phyloP scores from a whole-genome alignment of 2,329 filamentous ascomycete species.

The Coniochaeta pulveracea region DNA sequence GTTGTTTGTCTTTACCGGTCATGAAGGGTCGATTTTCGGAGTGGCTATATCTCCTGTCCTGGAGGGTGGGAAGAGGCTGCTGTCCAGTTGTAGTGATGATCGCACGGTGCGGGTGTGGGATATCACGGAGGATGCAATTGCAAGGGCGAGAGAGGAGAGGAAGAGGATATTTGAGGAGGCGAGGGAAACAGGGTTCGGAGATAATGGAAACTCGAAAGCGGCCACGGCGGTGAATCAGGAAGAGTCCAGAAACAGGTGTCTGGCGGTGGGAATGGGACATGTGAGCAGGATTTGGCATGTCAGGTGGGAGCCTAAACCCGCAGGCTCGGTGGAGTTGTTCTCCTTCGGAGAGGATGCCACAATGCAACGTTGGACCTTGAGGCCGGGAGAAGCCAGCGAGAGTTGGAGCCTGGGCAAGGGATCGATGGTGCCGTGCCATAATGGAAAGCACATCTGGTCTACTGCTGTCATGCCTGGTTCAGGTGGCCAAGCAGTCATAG shows the following conservation, averaged over 20 bases:
- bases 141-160: slow-evolving; percentile 17
- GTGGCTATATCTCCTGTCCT: slow-evolving; percentile 59
- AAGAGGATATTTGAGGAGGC: slow-evolving; percentile 19
- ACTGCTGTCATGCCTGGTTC: slow-evolving; percentile 30
- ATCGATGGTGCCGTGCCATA: slow-evolving; percentile 52
- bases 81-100: slow-evolving; percentile 92
- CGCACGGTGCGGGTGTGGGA: slow-evolving; percentile 84
- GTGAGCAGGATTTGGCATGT: slow-evolving; percentile 83
- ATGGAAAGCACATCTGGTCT: slow-evolving; percentile 88
- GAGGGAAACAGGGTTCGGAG: slow-evolving; percentile 49
- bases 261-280: slow-evolving; percentile 77
- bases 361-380: slow-evolving; percentile 58
- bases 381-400: slow-evolving; percentile 17
- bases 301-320: slow-evolving; percentile 27
- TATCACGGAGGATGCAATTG: slow-evolving; percentile 43
- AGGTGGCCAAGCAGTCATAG: slow-evolving; percentile 29
- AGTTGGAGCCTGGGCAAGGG: slow-evolving; percentile 31
- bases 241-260: slow-evolving; percentile 22
- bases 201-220: slow-evolving; percentile 26
- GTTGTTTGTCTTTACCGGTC: slow-evolving; percentile 47
- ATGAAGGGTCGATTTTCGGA: slow-evolving; percentile 91
- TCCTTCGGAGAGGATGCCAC: slow-evolving; percentile 83
- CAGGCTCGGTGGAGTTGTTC: slow-evolving; percentile 27
- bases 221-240: slow-evolving; percentile 15
- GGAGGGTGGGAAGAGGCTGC: slow-evolving; percentile 40